Evolutionary conservation across 2,329 filamentous ascomycete genomes (phyloP), one percentile per base, ranked within the genome.

Genomic region (Stagonosporopsis cucurbitacearum): DNA sequence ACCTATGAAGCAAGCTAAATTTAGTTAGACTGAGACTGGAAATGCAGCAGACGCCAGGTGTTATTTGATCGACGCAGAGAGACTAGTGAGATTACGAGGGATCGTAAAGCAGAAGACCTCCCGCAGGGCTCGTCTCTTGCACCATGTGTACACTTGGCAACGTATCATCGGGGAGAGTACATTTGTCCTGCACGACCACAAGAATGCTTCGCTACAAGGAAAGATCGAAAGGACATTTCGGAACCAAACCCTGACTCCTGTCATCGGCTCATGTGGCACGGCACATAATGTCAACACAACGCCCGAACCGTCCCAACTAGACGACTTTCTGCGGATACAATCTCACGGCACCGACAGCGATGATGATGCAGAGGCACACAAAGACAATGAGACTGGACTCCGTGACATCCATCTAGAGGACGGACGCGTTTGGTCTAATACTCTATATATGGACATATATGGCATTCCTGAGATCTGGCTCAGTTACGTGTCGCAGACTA

Each of bases 381-480:
- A 77, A 50, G 75, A 76, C 15, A 15, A 59, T 11, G 53, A 66
- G 25, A 60, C 64, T 17, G 70, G 69, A 1, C 63, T 76, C 15
- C 64, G 72, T 32, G 77, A 78, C 37, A 78, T 78, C n/a, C 76
- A 79, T 47, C 65, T 64, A 2, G 57, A 60, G 40, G 61, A 63
- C 17, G 45, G 45, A 17, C 57, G 64, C 7, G 73, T 69, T 32
- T 63, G 67, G 11, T 66, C 71, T 2, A 41, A 53, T 3, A 77
- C 73, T 0, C 68, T 78, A 23, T 78, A 77, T 19, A 54, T 55
- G 70, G 54, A 78, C 25, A 72, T 79, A 7, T 79, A 80, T 45
- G 77, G 77, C 2, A 75, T 80, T 12, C 70, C 77, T 0, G 78
- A 80, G 45, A 78, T 75, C 13, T 79, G 77, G 76, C 67, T 80